Base-by-base conservation (phyloP, 1,284 basidiomycete genomes). In the Clitocybe nebularis region DNA sequence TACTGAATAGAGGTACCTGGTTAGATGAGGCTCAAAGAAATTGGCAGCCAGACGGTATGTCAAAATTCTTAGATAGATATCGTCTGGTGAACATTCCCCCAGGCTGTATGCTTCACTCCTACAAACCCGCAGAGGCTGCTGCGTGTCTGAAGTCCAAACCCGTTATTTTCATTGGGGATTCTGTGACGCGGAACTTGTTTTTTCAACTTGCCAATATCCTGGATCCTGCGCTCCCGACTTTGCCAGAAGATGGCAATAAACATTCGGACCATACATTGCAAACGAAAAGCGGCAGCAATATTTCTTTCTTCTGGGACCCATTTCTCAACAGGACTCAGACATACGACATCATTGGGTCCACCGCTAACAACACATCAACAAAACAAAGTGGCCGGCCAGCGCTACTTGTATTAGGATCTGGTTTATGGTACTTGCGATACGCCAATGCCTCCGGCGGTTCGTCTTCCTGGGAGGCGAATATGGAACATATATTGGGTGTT, bases 351-450 rank as follows among this genome's bases (percentile, higher is more conserved):
- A 48, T 68, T n/a, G 34, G 43, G 39, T 39, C 43, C 37, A 6
- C 44, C 23, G 32, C 43, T 17, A 49, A 28, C 2, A 23, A 19
- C 10, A 39, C 32, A 19, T 26, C 36, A 9, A 3, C 22, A 19
- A 33, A 32, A 5, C 39, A 45, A 30, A 37, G 24, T 22, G 44
- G 49, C 17, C 49, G 52, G 41, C 67, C 84, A 1, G 79, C 84
- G 0, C 64, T 95, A 29, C 72, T 93, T 20, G 83, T 93, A 6
- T 60, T 95, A 14, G 91, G 91, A 13, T 82, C 86, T 8, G 91
- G 92, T 0, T 68, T 94, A 25, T 93, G 91, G 91, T 91, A 89
- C 59, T 74, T 94, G 28, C 81, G 87, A 22, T 82, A 91, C 59
- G 69, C 78, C 1, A 63, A 72, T 26, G 55, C 67, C 11, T 85